Evolutionary conservation across 1,284 basidiomycete species (phyloP), one percentile per base, ranked within the genome.

Genomic region (Pulveroboletus ridleyi): DNA sequence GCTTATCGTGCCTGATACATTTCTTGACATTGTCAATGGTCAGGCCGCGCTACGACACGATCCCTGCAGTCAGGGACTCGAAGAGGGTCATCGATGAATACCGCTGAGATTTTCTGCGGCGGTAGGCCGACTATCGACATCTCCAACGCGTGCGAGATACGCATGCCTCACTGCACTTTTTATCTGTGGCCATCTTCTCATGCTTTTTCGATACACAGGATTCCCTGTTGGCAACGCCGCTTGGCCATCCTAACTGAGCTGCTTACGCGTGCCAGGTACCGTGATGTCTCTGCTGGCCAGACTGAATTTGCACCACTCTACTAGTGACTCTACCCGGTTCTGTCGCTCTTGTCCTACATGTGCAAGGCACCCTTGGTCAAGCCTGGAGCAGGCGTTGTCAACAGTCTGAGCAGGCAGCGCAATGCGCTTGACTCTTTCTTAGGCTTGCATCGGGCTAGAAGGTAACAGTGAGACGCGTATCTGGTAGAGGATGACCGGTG

Each of bases 51-150:
- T 87, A 91, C 69, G 87, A 89, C 64, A 81, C 75, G 3, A 86
- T 95, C 20, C 94, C 94, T 41, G 95, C 95, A 49, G 96, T 98
- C 59, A 96, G 96, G 59, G 98, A 99, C 83, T 95, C 95, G 70
- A 98, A 96, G 87, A 88, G 95, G 62, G 97, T 97, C 55, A 96
- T 99, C 84, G 97, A 99, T 81, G 97, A 99, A 85, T 99, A 99
- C 84, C 96, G 96, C 80, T 20, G 97, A 99, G 82, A 93, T 93
- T 74, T 90, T 93, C 82, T 91, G 90, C 66, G 90, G 89, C 77
- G 92, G 92, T 47, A 84, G 91, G 66, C 91, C 89, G 69, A 92
- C 89, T 7, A 92, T 95, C 83, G 94, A 94, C 81, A 96, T 97
- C 80, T 97, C 96, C 88, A 97, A 97, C 80, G 92, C 95, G 81